phyloP scores from a whole-genome alignment of 371 early-diverging fungal genomes.

The Mortierella sp. region DNA sequence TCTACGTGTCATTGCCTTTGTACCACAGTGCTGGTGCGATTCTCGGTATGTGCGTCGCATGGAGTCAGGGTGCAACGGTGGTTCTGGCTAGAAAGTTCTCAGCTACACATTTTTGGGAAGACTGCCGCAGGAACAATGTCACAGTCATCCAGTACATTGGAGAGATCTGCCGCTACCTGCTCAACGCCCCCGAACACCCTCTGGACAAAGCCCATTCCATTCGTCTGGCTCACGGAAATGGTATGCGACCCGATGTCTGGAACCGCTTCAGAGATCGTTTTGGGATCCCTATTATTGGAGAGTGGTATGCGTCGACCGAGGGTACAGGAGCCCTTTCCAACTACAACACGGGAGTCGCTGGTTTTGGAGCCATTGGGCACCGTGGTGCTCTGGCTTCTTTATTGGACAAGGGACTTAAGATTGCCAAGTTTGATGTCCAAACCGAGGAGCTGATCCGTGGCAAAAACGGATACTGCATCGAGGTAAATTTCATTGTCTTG shows the following conservation, averaged over 20 bases:
- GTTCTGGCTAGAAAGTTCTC: slow-evolving; percentile 53
- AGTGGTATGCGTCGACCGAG: slow-evolving; percentile 54
- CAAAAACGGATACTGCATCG: slow-evolving; percentile 65
- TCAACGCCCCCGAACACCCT: slow-evolving; percentile 63
- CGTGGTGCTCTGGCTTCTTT: slow-evolving; percentile 47
- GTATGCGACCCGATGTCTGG: slow-evolving; percentile 82
- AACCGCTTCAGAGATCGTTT: slow-evolving; percentile 64
- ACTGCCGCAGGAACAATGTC: slow-evolving; percentile 38
- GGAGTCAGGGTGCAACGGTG: slow-evolving; percentile 35
- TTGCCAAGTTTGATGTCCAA: slow-evolving; percentile 49
- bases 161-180: slow-evolving; percentile 78
- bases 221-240: slow-evolving; percentile 77
- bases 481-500: slow-evolving; percentile 31
- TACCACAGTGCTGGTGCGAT: slow-evolving; percentile 42
- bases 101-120: slow-evolving; percentile 43
- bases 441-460: slow-evolving; percentile 59
- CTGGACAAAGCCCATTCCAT: slow-evolving; percentile 65
- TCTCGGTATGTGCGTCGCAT: slow-evolving; percentile 31
- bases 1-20: slow-evolving; percentile 44
- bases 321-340: slow-evolving; percentile 57
- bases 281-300: slow-evolving; percentile 34
- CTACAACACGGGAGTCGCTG: slow-evolving; percentile 62
- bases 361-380: slow-evolving; percentile 69
- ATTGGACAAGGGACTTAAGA: slow-evolving; percentile 31
- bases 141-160: slow-evolving; percentile 72